Percentiles rank a stretch among this genome's conserved stretches.
Evolutionary conservation across 2,329 filamentous ascomycete genomes (phyloP).

Genomic region (Tolypocladium pustulatum): DNA sequence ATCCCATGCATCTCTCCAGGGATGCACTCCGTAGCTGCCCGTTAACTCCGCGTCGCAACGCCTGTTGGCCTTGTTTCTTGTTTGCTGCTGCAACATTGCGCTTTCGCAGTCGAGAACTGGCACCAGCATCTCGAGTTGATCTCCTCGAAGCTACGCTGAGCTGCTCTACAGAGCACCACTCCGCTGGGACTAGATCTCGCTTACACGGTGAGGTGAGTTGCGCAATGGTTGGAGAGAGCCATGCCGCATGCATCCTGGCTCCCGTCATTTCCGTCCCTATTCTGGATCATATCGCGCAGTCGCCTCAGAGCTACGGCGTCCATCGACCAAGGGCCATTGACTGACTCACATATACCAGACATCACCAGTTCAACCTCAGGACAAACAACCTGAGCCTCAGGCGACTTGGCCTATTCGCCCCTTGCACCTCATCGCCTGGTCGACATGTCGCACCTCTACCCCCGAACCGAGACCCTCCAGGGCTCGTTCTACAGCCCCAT

Average conservation of each 20-base stretch:
- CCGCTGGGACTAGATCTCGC: not conserved
- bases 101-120: not conserved
- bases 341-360: not conserved
- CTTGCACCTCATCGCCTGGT: not conserved
- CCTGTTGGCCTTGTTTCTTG: not conserved
- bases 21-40: not conserved
- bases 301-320: not conserved
- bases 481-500: slow-evolving; percentile 38
- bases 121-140: not conserved
- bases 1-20: not conserved
- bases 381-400: not conserved
- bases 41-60: not conserved
- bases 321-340: not conserved
- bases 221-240: not conserved
- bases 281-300: not conserved
- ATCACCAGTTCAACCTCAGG: not conserved
- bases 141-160: not conserved
- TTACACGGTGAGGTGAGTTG: not conserved
- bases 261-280: not conserved
- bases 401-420: not conserved
- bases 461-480: slow-evolving; percentile 41
- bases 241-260: not conserved
- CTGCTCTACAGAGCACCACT: not conserved
- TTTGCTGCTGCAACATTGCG: not conserved
- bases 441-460: slow-evolving; percentile 45